phyloP scores from a whole-genome alignment of 208 protist genomes.

The Trichomonas gallinae region DNA sequence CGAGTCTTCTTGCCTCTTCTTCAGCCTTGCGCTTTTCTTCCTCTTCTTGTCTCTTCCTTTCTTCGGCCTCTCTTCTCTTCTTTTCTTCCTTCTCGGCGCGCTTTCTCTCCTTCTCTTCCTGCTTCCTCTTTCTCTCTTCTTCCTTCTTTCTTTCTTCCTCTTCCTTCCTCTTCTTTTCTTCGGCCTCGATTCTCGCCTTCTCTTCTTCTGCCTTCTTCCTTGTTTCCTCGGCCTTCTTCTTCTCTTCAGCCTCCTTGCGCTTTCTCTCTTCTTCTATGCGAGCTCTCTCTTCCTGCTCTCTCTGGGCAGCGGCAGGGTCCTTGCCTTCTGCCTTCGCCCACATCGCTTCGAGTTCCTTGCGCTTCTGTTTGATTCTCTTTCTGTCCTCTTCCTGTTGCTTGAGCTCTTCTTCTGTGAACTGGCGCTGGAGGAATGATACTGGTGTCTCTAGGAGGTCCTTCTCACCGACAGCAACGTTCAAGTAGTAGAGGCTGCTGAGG shows the following conservation, averaged over 20 bases:
- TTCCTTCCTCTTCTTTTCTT: not conserved
- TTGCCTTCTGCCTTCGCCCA: not conserved
- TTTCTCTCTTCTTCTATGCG: not conserved
- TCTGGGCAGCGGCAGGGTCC: not conserved
- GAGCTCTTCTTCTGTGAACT: not conserved
- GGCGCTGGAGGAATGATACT: not conserved
- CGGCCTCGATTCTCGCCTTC: not conserved
- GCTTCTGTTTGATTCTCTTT: not conserved
- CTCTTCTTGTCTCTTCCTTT: not conserved
- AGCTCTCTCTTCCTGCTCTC: not conserved
- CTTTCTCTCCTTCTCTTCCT: too few species aligned
- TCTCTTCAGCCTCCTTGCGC: not conserved
- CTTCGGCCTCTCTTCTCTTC: not conserved
- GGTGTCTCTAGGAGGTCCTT: not conserved
- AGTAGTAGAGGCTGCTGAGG: not conserved
- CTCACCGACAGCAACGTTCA: not conserved
- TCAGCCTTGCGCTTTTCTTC: not conserved
- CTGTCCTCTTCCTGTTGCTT: not conserved
- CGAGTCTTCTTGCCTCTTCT: not conserved
- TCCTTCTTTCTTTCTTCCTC: not conserved
- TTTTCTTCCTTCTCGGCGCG: not conserved
- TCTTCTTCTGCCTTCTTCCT: not conserved
- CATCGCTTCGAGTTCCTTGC: not conserved
- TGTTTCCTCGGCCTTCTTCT: not conserved
- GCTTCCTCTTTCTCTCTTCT: not conserved